Percentiles rank a stretch among this genome's conserved stretches.
These are phyloP conservation scores for Myxozyma sirexii DNA, from an alignment of 805 yeast genomes.

Conservation along the genomic window DNA sequence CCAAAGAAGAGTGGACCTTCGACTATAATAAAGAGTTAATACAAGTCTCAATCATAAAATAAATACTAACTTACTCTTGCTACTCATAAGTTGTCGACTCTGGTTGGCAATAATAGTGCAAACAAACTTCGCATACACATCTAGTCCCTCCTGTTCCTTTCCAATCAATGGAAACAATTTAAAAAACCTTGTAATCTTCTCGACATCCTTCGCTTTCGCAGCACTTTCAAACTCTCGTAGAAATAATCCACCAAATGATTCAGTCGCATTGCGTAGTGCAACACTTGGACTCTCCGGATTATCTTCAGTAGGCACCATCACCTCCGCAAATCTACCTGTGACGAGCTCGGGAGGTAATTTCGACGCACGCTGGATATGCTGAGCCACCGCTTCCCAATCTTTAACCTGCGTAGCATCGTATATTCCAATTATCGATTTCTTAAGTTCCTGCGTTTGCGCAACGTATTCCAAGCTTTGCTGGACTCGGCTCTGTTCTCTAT, in stretches of 20 bases:
- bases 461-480: slow-evolving; percentile 65
- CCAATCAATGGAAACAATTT: slow-evolving; percentile 86
- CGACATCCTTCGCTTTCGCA: slow-evolving; percentile 65
- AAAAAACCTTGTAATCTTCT: slow-evolving; percentile 73
- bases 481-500: slow-evolving; percentile 69
- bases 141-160: slow-evolving; percentile 68
- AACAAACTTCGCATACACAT: slow-evolving; percentile 81
- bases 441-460: slow-evolving; percentile 63
- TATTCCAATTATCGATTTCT: slow-evolving; percentile 65
- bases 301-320: slow-evolving; percentile 82
- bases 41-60: slow-evolving; percentile 40
- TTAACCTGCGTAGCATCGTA: slow-evolving; percentile 66
- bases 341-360: slow-evolving; percentile 56
- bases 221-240: slow-evolving; percentile 68
- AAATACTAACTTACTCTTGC: slow-evolving; percentile 16
- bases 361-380: slow-evolving; percentile 53
- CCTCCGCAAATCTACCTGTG: slow-evolving; percentile 70
- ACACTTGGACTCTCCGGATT: slow-evolving; percentile 75
- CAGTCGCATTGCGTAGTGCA: slow-evolving; percentile 60
- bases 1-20: slow-evolving; percentile 44
- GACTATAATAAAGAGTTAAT: slow-evolving; percentile 45
- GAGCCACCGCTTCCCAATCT: slow-evolving; percentile 80
- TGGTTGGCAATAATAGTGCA: slow-evolving; percentile 82
- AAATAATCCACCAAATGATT: slow-evolving; percentile 60
- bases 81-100: slow-evolving; percentile 52